These are phyloP conservation scores for Pisolithus marmoratus DNA, from an alignment of 768 basidiomycete species.

Conservation along the genomic window DNA sequence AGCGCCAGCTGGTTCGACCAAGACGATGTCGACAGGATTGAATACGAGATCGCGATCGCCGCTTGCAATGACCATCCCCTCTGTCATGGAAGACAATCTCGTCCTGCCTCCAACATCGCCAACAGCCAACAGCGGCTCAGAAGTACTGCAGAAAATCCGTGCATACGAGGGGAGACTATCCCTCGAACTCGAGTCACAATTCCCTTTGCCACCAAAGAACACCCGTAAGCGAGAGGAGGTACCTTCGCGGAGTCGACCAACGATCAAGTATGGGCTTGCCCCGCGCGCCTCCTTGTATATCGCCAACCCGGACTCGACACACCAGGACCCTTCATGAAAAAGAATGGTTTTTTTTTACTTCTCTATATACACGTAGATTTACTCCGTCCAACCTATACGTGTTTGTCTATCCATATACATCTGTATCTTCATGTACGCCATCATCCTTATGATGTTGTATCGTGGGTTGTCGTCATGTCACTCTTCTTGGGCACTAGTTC, in stretches of 20 bases:
- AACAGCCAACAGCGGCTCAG: conserved; percentile 9
- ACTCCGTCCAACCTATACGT: conserved; percentile 6
- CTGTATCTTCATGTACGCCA: no score
- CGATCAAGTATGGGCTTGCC: conserved; percentile 60
- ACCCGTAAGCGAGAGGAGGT: conserved; percentile 40
- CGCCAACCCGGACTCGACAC: conserved; percentile 56
- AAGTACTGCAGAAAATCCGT: conserved; percentile 48
- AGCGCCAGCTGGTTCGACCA: neutral
- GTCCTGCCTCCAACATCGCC: conserved; percentile 2
- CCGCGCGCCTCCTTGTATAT: conserved; percentile 61
- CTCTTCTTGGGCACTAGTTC: no score
- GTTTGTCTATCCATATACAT: no score
- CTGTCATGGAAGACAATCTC: neutral
- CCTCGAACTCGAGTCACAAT: conserved; percentile 42
- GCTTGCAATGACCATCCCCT: neutral
- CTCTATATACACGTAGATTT: neutral
- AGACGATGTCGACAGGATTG: neutral
- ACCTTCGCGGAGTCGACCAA: conserved; percentile 32
- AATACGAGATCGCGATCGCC: neutral
- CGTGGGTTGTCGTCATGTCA: no score
- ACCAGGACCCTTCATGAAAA: conserved; percentile 11
- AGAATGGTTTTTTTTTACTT: neutral
- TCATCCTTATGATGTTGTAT: no score
- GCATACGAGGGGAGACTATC: conserved; percentile 57
- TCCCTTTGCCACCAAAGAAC: conserved; percentile 30